Evolutionary conservation across 2,329 filamentous ascomycete species (phyloP).

Genomic region (Paecilomyces fulvus): DNA sequence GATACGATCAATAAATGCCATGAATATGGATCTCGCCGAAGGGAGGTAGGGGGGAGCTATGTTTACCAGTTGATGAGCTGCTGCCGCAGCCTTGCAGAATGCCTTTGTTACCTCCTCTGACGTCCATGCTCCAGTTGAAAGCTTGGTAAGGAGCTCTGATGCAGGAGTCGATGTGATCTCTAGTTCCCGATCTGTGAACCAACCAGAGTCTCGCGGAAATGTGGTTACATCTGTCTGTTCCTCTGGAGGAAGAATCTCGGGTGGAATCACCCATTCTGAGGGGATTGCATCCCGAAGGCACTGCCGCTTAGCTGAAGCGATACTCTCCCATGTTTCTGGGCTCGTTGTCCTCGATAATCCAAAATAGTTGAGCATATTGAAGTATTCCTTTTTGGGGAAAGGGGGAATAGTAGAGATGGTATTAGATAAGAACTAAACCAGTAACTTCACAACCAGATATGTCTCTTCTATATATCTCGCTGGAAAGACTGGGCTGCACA

Average conservation of each 20-base stretch:
- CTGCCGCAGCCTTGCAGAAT: conserved; percentile 48
- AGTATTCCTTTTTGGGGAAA: background rate
- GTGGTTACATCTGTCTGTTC: conserved; percentile 48
- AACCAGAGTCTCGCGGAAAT: conserved; percentile 49
- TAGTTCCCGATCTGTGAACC: conserved; percentile 48
- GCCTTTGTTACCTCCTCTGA: conserved; percentile 44
- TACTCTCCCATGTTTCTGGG: conserved; percentile 27
- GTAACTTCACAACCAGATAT: background rate
- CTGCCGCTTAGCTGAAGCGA: conserved; percentile 38
- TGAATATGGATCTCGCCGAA: background rate
- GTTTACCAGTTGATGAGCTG: conserved; percentile 46
- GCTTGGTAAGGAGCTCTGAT: conserved; percentile 23
- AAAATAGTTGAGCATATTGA: background rate
- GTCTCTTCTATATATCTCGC: background rate
- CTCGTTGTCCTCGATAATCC: background rate
- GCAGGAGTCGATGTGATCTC: conserved; percentile 39
- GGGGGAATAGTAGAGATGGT: background rate
- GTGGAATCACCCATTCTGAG: conserved; percentile 49
- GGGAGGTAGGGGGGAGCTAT: background rate
- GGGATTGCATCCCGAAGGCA: conserved; percentile 45
- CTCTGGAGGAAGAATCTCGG: conserved; percentile 44
- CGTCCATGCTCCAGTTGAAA: conserved; percentile 36
- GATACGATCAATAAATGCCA: background rate
- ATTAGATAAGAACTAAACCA: background rate
- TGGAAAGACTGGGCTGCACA: background rate